Evolutionary conservation across 352 stramenopile species (phyloP).

Genomic region (Poterioochromonas sp.): DNA sequence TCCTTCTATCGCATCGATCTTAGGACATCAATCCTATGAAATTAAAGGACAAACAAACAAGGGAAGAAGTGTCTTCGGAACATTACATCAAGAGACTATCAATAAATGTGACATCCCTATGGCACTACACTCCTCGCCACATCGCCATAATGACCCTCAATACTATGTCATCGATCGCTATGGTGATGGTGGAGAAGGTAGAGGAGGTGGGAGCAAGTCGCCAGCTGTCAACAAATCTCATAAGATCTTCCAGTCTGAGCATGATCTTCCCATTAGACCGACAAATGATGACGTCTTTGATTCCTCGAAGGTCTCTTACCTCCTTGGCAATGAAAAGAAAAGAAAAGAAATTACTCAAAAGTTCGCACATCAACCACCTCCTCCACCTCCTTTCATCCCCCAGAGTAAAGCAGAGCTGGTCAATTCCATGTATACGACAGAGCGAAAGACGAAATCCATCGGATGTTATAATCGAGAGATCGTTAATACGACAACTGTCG

Average conservation of each 20-base stretch:
- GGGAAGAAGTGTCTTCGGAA: not conserved
- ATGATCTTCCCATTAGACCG: too few species aligned
- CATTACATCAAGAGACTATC: not conserved
- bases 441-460: not conserved
- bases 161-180: too few species aligned
- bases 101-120: constrained; percentile 13
- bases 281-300: not conserved
- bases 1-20: not conserved
- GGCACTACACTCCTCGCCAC: not conserved
- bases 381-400: too few species aligned
- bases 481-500: not conserved
- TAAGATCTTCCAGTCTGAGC: too few species aligned
- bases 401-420: too few species aligned
- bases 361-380: too few species aligned
- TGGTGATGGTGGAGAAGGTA: too few species aligned
- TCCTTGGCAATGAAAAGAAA: not conserved
- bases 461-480: not conserved
- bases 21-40: not conserved
- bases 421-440: too few species aligned
- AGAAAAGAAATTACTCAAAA: too few species aligned
- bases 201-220: too few species aligned
- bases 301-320: not conserved
- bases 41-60: not conserved
- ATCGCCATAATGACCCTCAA: too few species aligned
- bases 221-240: too few species aligned